Conservation (phyloP, 1,284 basidiomycete genomes). For the Salmacisia buchloeana region DNA sequence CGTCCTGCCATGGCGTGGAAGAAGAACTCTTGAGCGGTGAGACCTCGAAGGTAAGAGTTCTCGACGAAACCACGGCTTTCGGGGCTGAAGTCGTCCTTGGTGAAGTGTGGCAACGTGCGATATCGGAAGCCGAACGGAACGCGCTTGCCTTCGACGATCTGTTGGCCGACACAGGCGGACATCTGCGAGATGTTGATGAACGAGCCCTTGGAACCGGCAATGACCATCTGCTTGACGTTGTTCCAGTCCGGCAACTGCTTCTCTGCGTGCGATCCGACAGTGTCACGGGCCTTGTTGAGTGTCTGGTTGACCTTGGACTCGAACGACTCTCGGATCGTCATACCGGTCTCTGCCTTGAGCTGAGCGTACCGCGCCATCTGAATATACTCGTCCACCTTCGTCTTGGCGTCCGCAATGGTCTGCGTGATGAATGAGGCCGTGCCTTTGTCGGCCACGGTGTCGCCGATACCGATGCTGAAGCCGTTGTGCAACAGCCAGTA, state of each 20-base stretch:
- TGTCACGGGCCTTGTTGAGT: slow-evolving; percentile 91
- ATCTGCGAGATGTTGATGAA: slow-evolving; percentile 99
- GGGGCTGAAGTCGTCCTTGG: slow-evolving; percentile 97
- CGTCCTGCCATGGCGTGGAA: slow-evolving; percentile 99
- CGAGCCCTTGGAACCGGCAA: slow-evolving; percentile 89
- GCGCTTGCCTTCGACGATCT: slow-evolving; percentile 94
- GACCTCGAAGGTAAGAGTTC: slow-evolving; percentile 95
- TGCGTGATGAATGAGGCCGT: slow-evolving; percentile 79
- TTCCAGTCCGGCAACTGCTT: slow-evolving; percentile 95
- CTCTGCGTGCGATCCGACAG: slow-evolving; percentile 90
- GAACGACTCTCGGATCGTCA: slow-evolving; percentile 98
- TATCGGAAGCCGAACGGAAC: slow-evolving; percentile 98
- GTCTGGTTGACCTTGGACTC: slow-evolving; percentile 85
- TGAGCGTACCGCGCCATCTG: slow-evolving; percentile 43
- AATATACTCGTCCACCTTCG: slow-evolving; percentile 44
- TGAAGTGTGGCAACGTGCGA: slow-evolving; percentile 91
- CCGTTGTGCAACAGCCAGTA: slow-evolving; percentile 98
- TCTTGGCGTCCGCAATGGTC: slow-evolving; percentile 75
- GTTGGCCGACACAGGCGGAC: slow-evolving; percentile 98
- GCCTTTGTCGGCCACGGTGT: slow-evolving; percentile 85
- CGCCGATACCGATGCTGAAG: slow-evolving; percentile 97
- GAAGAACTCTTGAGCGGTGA: slow-evolving; percentile 98
- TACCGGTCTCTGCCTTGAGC: slow-evolving; percentile 62
- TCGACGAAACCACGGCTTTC: slow-evolving; percentile 99
- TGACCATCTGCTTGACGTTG: slow-evolving; percentile 99